Percentiles rank a stretch among this genome's conserved stretches.
Conservation (phyloP, 805 yeast genomes). For the Metahyphopichia silvanorum region DNA sequence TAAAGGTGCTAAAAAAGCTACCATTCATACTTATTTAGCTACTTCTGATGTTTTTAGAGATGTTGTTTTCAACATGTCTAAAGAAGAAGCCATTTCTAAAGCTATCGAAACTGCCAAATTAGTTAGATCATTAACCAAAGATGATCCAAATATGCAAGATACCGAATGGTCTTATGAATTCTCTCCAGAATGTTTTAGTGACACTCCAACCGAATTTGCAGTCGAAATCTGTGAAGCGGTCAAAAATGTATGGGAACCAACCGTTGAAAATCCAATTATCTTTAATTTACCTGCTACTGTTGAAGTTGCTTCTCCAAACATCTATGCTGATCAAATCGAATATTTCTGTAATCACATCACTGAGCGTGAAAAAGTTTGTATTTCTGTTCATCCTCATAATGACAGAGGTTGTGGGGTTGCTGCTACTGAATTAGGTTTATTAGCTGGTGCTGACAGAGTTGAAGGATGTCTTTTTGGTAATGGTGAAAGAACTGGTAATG, state of each 20-base stretch:
- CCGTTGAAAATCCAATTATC: slow-evolving; percentile 69
- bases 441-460: slow-evolving; percentile 85
- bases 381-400: slow-evolving; percentile 74
- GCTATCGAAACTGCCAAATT: slow-evolving; percentile 71
- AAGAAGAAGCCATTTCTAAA: slow-evolving; percentile 61
- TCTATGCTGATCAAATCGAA: slow-evolving; percentile 79
- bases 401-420: slow-evolving; percentile 86
- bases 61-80: slow-evolving; percentile 70
- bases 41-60: slow-evolving; percentile 74
- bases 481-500: slow-evolving; percentile 86
- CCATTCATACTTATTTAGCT: slow-evolving; percentile 71
- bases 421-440: slow-evolving; percentile 69
- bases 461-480: slow-evolving; percentile 83
- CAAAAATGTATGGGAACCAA: slow-evolving; percentile 74
- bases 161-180: slow-evolving; percentile 73
- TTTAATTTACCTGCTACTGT: slow-evolving; percentile 82
- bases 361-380: slow-evolving; percentile 68
- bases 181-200: slow-evolving; percentile 76
- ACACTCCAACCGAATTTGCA: slow-evolving; percentile 71
- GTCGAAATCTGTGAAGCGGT: slow-evolving; percentile 79
- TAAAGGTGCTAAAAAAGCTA: slow-evolving; percentile 70
- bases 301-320: slow-evolving; percentile 72
- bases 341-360: slow-evolving; percentile 64
- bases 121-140: slow-evolving; percentile 68
- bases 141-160: slow-evolving; percentile 60